Evolutionary conservation across 371 early-diverging fungal species (phyloP).

Genomic region (Mortierella sp.): DNA sequence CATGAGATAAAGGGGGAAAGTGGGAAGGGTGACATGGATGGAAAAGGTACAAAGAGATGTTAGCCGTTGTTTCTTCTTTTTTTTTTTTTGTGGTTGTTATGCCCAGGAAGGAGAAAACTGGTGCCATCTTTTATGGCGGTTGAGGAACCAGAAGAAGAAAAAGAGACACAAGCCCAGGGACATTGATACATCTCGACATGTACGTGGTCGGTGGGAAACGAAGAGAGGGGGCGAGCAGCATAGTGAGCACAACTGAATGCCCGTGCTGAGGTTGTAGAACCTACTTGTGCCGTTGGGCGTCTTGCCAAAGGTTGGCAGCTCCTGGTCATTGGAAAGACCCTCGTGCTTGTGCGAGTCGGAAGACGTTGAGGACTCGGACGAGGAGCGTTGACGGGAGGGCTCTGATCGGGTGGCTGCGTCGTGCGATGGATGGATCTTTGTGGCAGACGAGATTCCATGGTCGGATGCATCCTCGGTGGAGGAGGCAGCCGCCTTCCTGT

Average conservation of each 20-base stretch:
- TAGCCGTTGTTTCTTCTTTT: background rate
- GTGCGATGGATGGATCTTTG: slow-evolving; percentile 21
- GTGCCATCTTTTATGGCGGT: too few relatives aligned
- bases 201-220: background rate
- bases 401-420: slow-evolving; percentile 1
- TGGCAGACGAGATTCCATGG: slow-evolving; percentile 40
- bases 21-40: background rate
- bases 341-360: slow-evolving; percentile 17
- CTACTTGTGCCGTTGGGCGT: slow-evolving; percentile 68
- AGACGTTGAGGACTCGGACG: slow-evolving; percentile 19
- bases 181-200: background rate
- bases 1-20: background rate
- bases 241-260: too few relatives aligned
- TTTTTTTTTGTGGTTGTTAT: background rate
- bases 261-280: background rate
- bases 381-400: slow-evolving; percentile 2
- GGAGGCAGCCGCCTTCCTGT: slow-evolving; percentile 26
- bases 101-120: too few relatives aligned
- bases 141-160: background rate
- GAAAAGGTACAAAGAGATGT: background rate
- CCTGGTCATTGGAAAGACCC: slow-evolving; percentile 24
- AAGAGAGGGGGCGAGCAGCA: background rate
- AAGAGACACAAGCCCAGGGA: background rate
- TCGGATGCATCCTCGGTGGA: slow-evolving; percentile 8
- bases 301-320: slow-evolving; percentile 59